Base-by-base conservation (phyloP, 2,329 filamentous ascomycete genomes). In the Fusarium neocosmosporiellum region DNA sequence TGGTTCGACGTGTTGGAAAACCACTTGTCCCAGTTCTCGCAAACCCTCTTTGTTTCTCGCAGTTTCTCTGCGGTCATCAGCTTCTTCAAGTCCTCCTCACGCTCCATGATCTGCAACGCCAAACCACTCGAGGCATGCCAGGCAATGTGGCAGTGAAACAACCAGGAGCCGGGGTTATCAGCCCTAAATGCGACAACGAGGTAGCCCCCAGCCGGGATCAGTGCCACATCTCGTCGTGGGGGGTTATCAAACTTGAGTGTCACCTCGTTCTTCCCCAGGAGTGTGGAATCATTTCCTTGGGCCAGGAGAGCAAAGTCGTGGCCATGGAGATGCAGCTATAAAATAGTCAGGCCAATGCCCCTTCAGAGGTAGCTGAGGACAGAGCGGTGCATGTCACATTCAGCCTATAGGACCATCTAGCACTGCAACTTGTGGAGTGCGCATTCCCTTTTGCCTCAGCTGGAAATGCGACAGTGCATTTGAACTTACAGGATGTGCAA, bases 221-320 rank as follows among this genome's bases (percentile, higher is more conserved):
- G 37, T 14, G 69, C 69, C 1, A 70, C 59, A 5, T 71, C 69
- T 41, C 67, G 39, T 20, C 55, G 64, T 7, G 67, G 69, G n/a
- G 69, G 67, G 18, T 71, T 71, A 16, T 64, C 7, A 13, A 67
- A 70, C 2, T 67, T 70, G 2, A 71, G 64, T 14, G 8, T 53
- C 43, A 9, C 57, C 9, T 57, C 48, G 11, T 54, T 1, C 34
- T 2, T 37, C 33, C 16, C 7, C 48, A 46, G 22, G 22, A 10
- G 41, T n/a, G 2, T 50, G 7, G 43, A 60, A 33, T 65, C 59
- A 5, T 33, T 37, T 0, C 67, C 69, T 33, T 70, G 69, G 0
- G 69, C 69, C 4, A 71, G 54, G 6, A 71, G 67, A 1, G 63
- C 63, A 36, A 71, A 70, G 63, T 67, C 69, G 5, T 70, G 69